These are phyloP conservation scores for Aspergillus amoenus DNA, from an alignment of 2,329 filamentous ascomycete genomes.

Conservation along the genomic window DNA sequence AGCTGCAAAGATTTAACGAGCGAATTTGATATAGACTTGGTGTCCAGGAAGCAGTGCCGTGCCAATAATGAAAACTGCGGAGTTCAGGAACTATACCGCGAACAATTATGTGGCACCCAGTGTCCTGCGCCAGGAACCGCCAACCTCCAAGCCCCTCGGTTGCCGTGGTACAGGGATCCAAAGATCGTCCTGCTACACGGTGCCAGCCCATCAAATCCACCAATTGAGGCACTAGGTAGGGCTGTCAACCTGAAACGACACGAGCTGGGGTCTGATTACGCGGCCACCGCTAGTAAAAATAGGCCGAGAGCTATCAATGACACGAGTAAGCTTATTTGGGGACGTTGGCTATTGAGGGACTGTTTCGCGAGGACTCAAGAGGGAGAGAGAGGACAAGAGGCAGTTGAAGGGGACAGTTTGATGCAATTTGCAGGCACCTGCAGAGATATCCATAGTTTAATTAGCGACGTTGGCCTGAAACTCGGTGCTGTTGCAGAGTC, in stretches of 20 bases:
- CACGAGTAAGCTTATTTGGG: neutral
- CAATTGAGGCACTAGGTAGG: neutral
- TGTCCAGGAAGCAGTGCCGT: neutral
- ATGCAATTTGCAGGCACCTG: too few relatives aligned
- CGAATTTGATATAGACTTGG: neutral
- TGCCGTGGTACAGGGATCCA: neutral
- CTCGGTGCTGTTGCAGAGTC: neutral
- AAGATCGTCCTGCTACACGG: neutral
- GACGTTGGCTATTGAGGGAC: neutral
- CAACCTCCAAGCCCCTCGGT: too few relatives aligned
- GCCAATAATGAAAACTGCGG: too few relatives aligned
- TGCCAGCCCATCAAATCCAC: neutral
- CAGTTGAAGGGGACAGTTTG: neutral
- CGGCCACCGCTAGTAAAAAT: neutral
- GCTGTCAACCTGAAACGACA: slow-evolving; percentile 10
- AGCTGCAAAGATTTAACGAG: too few relatives aligned
- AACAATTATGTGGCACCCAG: too few relatives aligned
- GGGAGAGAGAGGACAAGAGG: neutral
- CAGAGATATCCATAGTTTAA: too few relatives aligned
- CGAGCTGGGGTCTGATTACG: slow-evolving; percentile 7
- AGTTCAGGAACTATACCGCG: too few relatives aligned
- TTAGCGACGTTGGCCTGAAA: neutral
- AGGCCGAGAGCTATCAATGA: too few relatives aligned
- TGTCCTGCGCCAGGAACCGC: too few relatives aligned
- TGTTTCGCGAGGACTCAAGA: neutral